Evolutionary conservation across 208 protist genomes (phyloP), one percentile per base, ranked within the genome.

Genomic region (Acanthamoeba triangularis): DNA sequence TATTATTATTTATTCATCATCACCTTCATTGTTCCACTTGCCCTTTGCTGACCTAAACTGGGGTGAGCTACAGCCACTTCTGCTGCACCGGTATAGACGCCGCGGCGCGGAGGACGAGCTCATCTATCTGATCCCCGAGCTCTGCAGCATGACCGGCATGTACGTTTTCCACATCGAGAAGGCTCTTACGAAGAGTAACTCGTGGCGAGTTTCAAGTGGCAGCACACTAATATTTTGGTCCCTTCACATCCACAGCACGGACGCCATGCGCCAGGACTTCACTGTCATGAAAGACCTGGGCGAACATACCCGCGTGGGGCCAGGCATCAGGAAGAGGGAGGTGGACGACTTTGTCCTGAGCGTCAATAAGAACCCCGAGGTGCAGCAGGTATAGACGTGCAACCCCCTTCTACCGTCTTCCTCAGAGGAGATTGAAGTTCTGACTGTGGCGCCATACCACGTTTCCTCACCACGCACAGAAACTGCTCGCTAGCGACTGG

Each of bases 81-180:
- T 88, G 13, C 18, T 88, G 49, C 80, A 88, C 80, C 41, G 80
- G 3, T 6, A 63, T 5, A 56, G 80, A 18, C 41, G 80, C 41
- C 80, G 80, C 23, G 80, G 80, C 6, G 35, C 52, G 20, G 56
- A 91, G 33, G 85, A 91, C 4, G 80, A 96, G 61, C 52, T 30
- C 11, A 96, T 96, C 47, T 97, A 97, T n/a, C 30, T 97, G 14
- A 69, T 97, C 23, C 96, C 96, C 47, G 96, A 97, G 49, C 54
- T 97, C 2, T 90, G 63, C 18, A 74, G 54, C 44, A 25, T 96
- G 25, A 97, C 96, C 33, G 96, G 96, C 35, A 25, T 97, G 65
- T 94, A 80, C 30, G 78, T 28, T 61, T 25, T 18, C 10, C 14
- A 16, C 69, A 3, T 20, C 69, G 28, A 1, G 18, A 61, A 16